Evolutionary conservation across 1,284 basidiomycete genomes (phyloP), one percentile per base, ranked within the genome.

Genomic region (Cutaneotrichosporon arboriforme): DNA sequence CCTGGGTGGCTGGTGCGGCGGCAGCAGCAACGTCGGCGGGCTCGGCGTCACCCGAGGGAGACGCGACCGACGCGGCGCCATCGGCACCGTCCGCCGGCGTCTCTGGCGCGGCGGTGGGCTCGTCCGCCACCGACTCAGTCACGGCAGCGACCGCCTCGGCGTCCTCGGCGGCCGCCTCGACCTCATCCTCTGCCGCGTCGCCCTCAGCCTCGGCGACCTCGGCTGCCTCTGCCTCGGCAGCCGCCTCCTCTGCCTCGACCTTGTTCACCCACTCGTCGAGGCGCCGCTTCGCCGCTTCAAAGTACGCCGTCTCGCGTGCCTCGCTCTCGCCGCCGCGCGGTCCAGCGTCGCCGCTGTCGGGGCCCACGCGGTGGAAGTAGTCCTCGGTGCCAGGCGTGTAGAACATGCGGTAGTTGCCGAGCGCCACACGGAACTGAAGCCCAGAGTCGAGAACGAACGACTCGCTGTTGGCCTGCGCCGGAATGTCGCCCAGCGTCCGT

Each of bases 341-440:
- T 10, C 26, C 26, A 39, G 57, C 26, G 20, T 36, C 46, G 7
- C 18, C 45, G 1, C 39, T 18, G 15, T 17, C 22, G 8, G 8
- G 10, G 14, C 22, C 22, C n/a, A 49, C 10, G n/a, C 66, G 62
- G 53, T 67, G 59, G 65, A 67, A 73, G 52, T 66, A 72, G 61
- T 75, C 73, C 58, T 73, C 71, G 17, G 69, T 73, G 21, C 64
- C 62, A 8, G 77, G 78, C 61, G 84, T 86, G 68, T 87, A 89
- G 75, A 87, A 78, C 56, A 90, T 72, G 71, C 83, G 84, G 79
- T 89, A 90, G 57, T 79, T 81, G 46, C 83, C 80, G 52, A 81
- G 62, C 48, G 80, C 79, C 44, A 91, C 80, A 18, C 59, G 59
- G 39, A 49, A 42, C 37, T 39, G 13, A 73, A 86, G 79, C 35